Evolutionary conservation across 2,329 filamentous ascomycete species (phyloP), one percentile per base, ranked within the genome.

Genomic region (Microdochium paspali): DNA sequence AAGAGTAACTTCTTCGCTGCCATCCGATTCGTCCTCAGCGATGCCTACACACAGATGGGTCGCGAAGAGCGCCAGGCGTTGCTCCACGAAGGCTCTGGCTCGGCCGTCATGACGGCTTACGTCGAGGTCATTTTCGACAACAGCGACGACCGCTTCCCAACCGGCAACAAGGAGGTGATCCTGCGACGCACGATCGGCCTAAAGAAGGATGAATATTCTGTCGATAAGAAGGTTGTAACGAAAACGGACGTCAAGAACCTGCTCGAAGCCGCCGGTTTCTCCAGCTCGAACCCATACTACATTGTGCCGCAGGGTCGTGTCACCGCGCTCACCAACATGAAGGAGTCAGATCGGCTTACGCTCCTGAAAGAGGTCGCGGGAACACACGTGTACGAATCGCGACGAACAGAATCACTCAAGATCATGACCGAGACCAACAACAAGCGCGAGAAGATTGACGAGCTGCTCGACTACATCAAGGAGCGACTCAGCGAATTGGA

Each of bases 1-100:
- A 98, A 98, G 77, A 96, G 90, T 67, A 98, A 98, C 71, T 98
- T 98, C 79, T 98, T 98, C 69, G 91, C 93, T 46, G 93, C 93
- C 42, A 96, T 98, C 67, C 90, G 93, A 49, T 98, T 98, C 70
- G 94, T 97, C 43, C 84, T 98, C 53, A 93, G 90, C 68, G 93
- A 98, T 81, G 89, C 90, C 54, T 98, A 98, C 69, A 94, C 87
- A 42, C 87, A 94, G 66, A 88, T 98, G 80, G 88, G 86, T 54
- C 86, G 91, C 58, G 93, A 98, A 65, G 91, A 98, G 73, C 88
- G 93, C 51, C 90, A 95, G 67, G 90, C 88, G 25, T 79, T 98
- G 30, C 79, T 98, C n/a, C 93, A 98, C 66, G 94, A 98, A 74
- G 94, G 94, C 35, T 95, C 93, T 3, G 94, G 93, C 30, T 95